Evolutionary conservation across 2,329 filamentous ascomycete genomes (phyloP).

Genomic region (Alternaria triticimaculans): DNA sequence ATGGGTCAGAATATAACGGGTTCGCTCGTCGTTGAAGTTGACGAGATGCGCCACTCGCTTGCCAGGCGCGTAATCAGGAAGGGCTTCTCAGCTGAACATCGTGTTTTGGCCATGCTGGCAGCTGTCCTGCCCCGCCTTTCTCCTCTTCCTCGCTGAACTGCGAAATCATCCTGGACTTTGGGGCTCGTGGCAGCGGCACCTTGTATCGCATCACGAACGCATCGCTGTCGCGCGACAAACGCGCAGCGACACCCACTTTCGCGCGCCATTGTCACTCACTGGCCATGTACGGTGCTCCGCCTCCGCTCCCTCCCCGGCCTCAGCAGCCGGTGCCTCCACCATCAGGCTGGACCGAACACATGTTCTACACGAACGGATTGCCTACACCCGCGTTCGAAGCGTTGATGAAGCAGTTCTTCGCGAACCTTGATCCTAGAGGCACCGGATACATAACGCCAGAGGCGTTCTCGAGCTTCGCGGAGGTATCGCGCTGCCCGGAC

Average conservation of each 20-base stretch:
- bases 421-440: neutral
- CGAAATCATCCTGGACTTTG: neutral
- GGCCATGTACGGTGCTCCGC: neutral
- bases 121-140: neutral
- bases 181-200: neutral
- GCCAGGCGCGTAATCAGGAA: neutral
- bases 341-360: slow-evolving; percentile 3
- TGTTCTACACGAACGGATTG: slow-evolving; percentile 4
- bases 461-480: neutral
- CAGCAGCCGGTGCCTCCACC: neutral
- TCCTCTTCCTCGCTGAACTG: neutral
- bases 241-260: neutral
- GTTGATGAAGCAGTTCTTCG: slow-evolving; percentile 1
- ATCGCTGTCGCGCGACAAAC: neutral
- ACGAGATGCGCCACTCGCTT: slow-evolving; percentile 3
- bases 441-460: slow-evolving; percentile 1
- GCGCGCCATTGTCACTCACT: no score
- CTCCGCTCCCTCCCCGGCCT: neutral
- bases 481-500: neutral
- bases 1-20: neutral
- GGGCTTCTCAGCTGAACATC: neutral
- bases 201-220: neutral
- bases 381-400: neutral
- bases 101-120: neutral
- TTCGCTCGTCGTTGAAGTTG: neutral